Evolutionary conservation across 1,284 basidiomycete species (phyloP), one percentile per base, ranked within the genome.

Genomic region (Coniophora puteana): DNA sequence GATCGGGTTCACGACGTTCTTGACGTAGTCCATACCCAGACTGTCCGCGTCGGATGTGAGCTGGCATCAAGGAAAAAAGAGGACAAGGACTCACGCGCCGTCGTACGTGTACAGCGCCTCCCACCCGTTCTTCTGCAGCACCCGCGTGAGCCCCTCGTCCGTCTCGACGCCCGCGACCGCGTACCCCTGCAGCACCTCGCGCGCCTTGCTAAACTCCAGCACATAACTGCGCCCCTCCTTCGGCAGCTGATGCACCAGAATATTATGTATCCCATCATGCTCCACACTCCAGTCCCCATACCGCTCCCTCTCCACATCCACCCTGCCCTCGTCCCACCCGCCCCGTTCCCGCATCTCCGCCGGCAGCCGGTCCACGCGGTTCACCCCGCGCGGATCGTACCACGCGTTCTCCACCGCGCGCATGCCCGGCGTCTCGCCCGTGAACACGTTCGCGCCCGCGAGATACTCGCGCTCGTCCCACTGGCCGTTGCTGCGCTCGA

Each of bases 311-410:
- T n/a, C 50, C 35, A 49, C 17, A 26, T 56, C 42, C 20, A 45
- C 47, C 17, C 48, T 39, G 25, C 48, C 31, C 17, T 21, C 17
- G 44, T 23, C 44, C 51, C 58, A 59, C 7, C 50, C 43, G 10
- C 64, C 65, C 34, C 66, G 62, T 1, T 22, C 33, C 37, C 56
- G 60, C 58, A 63, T 61, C 11, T 53, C 60, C 5, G 51, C 36
- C 4, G 62, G 51, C 28, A 71, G 45, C 10, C 30, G 45, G 44
- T 71, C 67, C 36, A 71, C 64, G 27, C 70, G 67, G 28, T 62
- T 49, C 21, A 61, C 22, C 6, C 43, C 40, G 4, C 31, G 20
- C 7, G 63, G 52, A 31, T 71, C 71, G 29, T 71, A 72, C 51
- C 61, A 60, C 3, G 31, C 28, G 44, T 71, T 72, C 22, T 67